A percentile compares a stretch with the other conserved stretches of the same genome.
Evolutionary conservation across 139 green algal species (phyloP).

Genomic region (Nannochloris sp.): DNA sequence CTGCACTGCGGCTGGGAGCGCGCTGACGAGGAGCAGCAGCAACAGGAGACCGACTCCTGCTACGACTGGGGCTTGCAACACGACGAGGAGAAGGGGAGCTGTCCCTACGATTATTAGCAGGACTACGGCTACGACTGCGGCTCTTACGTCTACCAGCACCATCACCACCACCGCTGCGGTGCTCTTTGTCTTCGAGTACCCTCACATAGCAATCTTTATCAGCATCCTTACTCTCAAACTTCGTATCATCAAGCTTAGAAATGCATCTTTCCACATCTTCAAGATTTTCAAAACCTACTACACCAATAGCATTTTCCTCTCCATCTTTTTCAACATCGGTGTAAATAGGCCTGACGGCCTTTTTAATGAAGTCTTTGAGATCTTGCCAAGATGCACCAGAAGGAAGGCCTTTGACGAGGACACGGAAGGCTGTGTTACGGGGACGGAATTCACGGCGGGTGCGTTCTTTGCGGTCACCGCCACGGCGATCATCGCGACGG

Average conservation of each 20-base stretch:
- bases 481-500: background rate
- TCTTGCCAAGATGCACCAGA: conserved; percentile 87
- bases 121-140: background rate
- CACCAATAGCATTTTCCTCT: conserved; percentile 30
- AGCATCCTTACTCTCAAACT: conserved; percentile 86
- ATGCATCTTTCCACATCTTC: conserved; percentile 47
- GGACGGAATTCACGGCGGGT: background rate
- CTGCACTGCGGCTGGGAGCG: too few relatives aligned
- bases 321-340: conserved; percentile 59
- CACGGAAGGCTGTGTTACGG: conserved; percentile 50
- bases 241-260: conserved; percentile 64
- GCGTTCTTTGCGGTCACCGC: background rate
- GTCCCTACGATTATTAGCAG: background rate
- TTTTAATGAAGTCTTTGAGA: conserved; percentile 80
- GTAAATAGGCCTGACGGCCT: conserved; percentile 55
- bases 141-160: background rate
- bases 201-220: conserved; percentile 56
- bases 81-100: too few relatives aligned
- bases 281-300: conserved; percentile 60
- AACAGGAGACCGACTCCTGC: too few relatives aligned
- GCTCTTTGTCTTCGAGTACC: conserved; percentile 16
- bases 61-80: too few relatives aligned
- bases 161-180: background rate
- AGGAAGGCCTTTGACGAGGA: conserved; percentile 72
- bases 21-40: too few relatives aligned